Evolutionary conservation across 345 rosid genomes (phyloP).

Genomic region (Brassica incana): DNA sequence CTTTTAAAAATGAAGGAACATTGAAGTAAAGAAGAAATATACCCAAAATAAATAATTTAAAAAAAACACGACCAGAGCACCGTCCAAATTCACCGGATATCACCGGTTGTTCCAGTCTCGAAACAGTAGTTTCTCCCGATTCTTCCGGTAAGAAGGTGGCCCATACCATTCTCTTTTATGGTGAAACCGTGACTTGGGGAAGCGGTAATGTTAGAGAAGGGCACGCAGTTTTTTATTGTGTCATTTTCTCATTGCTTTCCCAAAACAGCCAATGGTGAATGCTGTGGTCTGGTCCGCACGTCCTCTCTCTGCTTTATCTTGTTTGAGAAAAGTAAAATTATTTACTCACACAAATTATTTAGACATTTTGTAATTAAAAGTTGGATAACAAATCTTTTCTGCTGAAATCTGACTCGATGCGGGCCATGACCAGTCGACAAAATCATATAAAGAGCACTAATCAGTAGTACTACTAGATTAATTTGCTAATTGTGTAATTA

Average conservation of each 20-base stretch:
- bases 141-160: background rate
- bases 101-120: background rate
- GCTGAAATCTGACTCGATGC: constrained; percentile 14
- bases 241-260: constrained; percentile 37
- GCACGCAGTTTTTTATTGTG: constrained; percentile 32
- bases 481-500: background rate
- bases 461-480: background rate
- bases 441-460: constrained; percentile 12
- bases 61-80: background rate
- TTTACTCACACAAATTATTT: background rate
- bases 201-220: constrained; percentile 23
- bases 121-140: background rate
- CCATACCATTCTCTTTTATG: constrained; percentile 4
- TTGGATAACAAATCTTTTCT: background rate
- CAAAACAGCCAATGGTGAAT: constrained; percentile 34
- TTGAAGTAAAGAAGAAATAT: background rate
- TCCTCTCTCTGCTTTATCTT: constrained; percentile 39
- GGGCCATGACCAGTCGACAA: constrained; percentile 24
- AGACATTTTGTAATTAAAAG: no score
- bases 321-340: background rate
- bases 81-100: constrained; percentile 2
- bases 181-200: constrained; percentile 13
- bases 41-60: background rate
- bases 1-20: background rate
- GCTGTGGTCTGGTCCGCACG: constrained; percentile 39